Evolutionary conservation across 164 flowering plant species (phyloP).

Genomic region (Akebia trifoliata): DNA sequence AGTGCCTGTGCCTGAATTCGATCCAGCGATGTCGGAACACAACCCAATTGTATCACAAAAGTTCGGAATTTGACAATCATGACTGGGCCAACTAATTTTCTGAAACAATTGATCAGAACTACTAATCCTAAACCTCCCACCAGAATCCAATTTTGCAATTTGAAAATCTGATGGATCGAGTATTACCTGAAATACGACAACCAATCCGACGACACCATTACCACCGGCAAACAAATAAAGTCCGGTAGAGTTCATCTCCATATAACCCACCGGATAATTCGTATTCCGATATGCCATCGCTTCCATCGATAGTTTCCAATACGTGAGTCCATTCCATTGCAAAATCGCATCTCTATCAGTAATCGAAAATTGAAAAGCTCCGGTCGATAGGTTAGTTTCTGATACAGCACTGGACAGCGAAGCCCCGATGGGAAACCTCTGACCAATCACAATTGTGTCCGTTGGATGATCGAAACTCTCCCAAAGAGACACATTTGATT

Average conservation of each 20-base stretch:
- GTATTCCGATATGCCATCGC: slow-evolving; percentile 36
- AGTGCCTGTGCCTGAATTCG: slow-evolving; percentile 17
- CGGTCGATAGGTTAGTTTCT: slow-evolving; percentile 33
- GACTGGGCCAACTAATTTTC: slow-evolving; percentile 45
- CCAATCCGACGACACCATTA: slow-evolving; percentile 30
- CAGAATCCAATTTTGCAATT: slow-evolving; percentile 39
- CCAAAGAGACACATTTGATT: slow-evolving; percentile 51
- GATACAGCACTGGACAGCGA: slow-evolving; percentile 35
- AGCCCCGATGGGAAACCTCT: slow-evolving; percentile 32
- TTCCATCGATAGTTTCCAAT: slow-evolving; percentile 73
- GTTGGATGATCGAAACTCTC: slow-evolving; percentile 61
- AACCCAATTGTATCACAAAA: slow-evolving; percentile 59
- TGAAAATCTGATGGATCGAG: slow-evolving; percentile 41
- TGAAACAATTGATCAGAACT: slow-evolving; percentile 24
- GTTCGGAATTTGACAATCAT: slow-evolving; percentile 50
- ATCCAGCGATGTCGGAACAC: slow-evolving; percentile 29
- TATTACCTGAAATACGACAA: slow-evolving; percentile 38
- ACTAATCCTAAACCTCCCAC: slow-evolving; percentile 43
- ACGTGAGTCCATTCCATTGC: slow-evolving; percentile 52
- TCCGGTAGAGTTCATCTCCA: slow-evolving; percentile 52
- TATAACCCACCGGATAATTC: slow-evolving; percentile 29
- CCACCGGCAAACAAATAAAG: slow-evolving; percentile 33
- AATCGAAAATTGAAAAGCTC: slow-evolving; percentile 42
- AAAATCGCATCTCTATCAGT: slow-evolving; percentile 39
- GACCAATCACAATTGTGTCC: slow-evolving; percentile 71